Evolutionary conservation across 2,329 filamentous ascomycete species (phyloP).

Genomic region (Botryotinia convoluta): DNA sequence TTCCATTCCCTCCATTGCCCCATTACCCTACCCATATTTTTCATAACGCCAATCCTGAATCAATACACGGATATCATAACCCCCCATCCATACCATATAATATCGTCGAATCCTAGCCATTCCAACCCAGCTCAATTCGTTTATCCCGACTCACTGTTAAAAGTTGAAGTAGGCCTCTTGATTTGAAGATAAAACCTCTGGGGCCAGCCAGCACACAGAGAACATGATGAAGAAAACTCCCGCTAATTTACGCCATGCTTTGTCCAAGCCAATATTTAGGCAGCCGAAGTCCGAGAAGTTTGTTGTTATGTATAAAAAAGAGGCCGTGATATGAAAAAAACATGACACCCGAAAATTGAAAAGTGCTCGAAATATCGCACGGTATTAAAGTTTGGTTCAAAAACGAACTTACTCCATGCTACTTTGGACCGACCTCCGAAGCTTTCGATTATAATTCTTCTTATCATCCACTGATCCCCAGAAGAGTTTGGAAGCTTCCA

Average conservation of each 20-base stretch:
- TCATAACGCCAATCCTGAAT: not conserved
- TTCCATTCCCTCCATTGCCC: not conserved
- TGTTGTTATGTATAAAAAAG: not conserved
- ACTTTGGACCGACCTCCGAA: slow-evolving; percentile 73
- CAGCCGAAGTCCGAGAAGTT: not conserved
- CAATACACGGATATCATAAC: not conserved
- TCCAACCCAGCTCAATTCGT: not conserved
- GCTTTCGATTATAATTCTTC: slow-evolving; percentile 77
- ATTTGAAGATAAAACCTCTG: not conserved
- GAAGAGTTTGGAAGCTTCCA: slow-evolving; percentile 79
- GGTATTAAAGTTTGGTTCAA: not conserved
- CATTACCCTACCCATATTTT: not conserved
- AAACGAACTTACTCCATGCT: slow-evolving; percentile 54
- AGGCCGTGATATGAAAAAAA: not conserved
- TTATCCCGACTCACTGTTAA: not conserved
- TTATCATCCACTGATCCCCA: slow-evolving; percentile 80
- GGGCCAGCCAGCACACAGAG: not conserved
- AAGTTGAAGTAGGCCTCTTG: not conserved
- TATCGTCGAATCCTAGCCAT: not conserved
- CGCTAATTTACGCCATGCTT: not conserved
- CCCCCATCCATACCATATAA: not conserved
- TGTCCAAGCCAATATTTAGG: not conserved
- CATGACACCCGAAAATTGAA: not conserved
- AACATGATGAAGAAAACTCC: not conserved
- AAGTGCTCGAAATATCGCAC: not conserved